Evolutionary conservation across 768 basidiomycete species (phyloP).

Genomic region (Tulasnella calospora): DNA sequence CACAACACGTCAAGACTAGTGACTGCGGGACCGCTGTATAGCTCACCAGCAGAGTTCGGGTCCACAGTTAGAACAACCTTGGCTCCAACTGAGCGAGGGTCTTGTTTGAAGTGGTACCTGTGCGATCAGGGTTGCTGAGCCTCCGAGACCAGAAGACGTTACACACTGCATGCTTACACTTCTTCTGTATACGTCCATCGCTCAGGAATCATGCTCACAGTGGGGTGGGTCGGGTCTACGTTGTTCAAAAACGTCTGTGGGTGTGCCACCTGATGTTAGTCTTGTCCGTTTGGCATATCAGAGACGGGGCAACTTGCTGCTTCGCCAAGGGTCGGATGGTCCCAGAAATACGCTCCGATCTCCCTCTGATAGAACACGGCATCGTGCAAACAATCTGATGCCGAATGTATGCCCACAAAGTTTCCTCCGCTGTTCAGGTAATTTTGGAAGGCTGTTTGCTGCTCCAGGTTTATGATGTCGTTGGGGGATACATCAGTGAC

Average conservation of each 20-base stretch:
- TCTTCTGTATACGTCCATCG: conserved; percentile 40
- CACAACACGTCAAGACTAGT: not conserved
- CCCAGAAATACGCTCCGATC: conserved; percentile 64
- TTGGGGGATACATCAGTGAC: conserved; percentile 44
- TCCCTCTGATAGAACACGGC: conserved; percentile 54
- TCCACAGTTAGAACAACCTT: conserved; percentile 59
- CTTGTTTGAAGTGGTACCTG: conserved; percentile 69
- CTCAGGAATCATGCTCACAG: conserved; percentile 36
- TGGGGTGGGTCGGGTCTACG: conserved; percentile 35
- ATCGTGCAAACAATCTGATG: conserved; percentile 56
- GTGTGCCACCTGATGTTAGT: not conserved
- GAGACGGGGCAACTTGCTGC: conserved; percentile 45
- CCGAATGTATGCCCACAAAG: conserved; percentile 64
- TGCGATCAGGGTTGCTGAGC: not conserved
- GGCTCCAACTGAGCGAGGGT: conserved; percentile 62
- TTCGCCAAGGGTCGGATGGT: conserved; percentile 60
- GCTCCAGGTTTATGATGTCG: conserved; percentile 55
- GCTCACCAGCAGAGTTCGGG: conserved; percentile 58
- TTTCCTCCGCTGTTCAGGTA: conserved; percentile 67
- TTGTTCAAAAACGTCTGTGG: conserved; percentile 12
- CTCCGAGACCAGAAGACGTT: not conserved
- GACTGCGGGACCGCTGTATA: not conserved
- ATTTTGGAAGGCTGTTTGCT: conserved; percentile 56
- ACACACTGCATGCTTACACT: not conserved
- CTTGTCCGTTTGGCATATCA: not conserved